A percentile compares a stretch with the other conserved stretches of the same genome.
These are phyloP conservation scores for Emmonsia crescens DNA, from an alignment of 2,329 filamentous ascomycete genomes.

Conservation along the genomic window DNA sequence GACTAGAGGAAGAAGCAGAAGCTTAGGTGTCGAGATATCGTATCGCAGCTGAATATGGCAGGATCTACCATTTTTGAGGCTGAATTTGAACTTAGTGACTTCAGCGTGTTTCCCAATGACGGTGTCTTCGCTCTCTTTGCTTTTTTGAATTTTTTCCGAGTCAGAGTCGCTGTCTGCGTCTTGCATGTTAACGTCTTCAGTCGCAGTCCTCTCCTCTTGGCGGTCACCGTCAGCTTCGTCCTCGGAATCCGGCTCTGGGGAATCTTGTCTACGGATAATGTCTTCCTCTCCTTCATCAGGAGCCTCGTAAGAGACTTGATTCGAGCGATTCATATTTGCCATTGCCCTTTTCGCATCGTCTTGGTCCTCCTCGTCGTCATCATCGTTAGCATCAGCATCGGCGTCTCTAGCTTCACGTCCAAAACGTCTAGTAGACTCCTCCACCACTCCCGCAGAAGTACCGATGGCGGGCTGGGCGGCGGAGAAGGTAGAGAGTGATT, in stretches of 20 bases:
- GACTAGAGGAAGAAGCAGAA: slow-evolving; percentile 85
- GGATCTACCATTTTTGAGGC: slow-evolving; percentile 60
- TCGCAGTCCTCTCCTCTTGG: slow-evolving; percentile 18
- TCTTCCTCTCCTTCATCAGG: slow-evolving; percentile 89
- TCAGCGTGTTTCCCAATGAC: slow-evolving; percentile 55
- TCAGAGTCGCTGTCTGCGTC: slow-evolving; percentile 30
- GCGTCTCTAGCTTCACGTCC: slow-evolving; percentile 39
- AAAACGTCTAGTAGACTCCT: slow-evolving; percentile 39
- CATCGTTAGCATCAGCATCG: slow-evolving; percentile 51
- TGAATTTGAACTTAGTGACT: slow-evolving; percentile 68
- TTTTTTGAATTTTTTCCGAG: slow-evolving; percentile 29
- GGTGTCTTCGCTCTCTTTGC: slow-evolving; percentile 48
- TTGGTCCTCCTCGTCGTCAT: slow-evolving; percentile 65
- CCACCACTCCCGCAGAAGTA: slow-evolving; percentile 46
- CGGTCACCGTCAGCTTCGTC: slow-evolving; percentile 39
- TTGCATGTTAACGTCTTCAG: slow-evolving; percentile 27
- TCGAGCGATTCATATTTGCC: slow-evolving; percentile 56
- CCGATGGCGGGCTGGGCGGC: slow-evolving; percentile 70
- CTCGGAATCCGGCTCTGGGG: slow-evolving; percentile 44
- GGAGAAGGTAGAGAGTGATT: slow-evolving; percentile 44
- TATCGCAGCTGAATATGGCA: slow-evolving; percentile 79
- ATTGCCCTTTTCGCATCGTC: slow-evolving; percentile 58
- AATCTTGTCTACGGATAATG: slow-evolving; percentile 54
- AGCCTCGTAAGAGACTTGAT: slow-evolving; percentile 79
- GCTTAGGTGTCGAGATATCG: slow-evolving; percentile 67